Evolutionary conservation across 139 green algal species (phyloP).

Genomic region (Bryopsis sp.): DNA sequence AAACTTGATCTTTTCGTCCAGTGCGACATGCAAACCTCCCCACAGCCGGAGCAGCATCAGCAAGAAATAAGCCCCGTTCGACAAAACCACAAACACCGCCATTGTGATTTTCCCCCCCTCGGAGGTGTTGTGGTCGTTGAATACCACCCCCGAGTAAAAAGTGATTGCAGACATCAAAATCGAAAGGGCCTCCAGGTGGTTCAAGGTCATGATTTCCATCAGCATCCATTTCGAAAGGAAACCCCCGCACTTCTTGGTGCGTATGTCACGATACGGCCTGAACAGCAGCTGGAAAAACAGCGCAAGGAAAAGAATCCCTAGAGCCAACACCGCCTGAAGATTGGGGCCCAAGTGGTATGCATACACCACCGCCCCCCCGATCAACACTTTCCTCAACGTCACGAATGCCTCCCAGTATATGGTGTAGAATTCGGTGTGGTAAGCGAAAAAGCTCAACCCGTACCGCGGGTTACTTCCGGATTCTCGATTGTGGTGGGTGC

Average conservation of each 20-base stretch:
- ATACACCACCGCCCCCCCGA: slow-evolving; percentile 8
- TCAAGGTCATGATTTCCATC: slow-evolving; percentile 14
- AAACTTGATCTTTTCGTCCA: too few species aligned
- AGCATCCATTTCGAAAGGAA: too few species aligned
- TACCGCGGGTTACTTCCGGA: too few species aligned
- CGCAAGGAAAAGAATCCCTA: slow-evolving; percentile 5
- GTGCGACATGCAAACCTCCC: too few species aligned
- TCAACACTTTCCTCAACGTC: slow-evolving; percentile 9
- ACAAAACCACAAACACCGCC: not conserved
- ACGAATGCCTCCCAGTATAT: slow-evolving; percentile 11
- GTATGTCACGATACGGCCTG: not conserved
- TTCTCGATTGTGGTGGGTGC: too few species aligned
- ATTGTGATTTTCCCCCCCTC: not conserved
- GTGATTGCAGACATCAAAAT: slow-evolving; percentile 15
- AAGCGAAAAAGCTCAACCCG: slow-evolving; percentile 10
- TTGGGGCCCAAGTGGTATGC: not conserved
- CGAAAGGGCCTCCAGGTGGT: slow-evolving; percentile 10
- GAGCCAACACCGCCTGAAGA: slow-evolving; percentile 1
- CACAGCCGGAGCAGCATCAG: too few species aligned
- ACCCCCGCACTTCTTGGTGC: not conserved
- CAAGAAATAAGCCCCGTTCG: too few species aligned
- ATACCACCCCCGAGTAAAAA: slow-evolving; percentile 18
- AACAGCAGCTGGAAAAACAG: not conserved
- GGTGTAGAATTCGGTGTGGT: slow-evolving; percentile 7
- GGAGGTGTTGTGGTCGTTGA: slow-evolving; percentile 19